Percentiles rank a stretch among this genome's conserved stretches.
Conservation (phyloP, 2,329 filamentous ascomycete species). For the Aspergillaceae sp. region DNA sequence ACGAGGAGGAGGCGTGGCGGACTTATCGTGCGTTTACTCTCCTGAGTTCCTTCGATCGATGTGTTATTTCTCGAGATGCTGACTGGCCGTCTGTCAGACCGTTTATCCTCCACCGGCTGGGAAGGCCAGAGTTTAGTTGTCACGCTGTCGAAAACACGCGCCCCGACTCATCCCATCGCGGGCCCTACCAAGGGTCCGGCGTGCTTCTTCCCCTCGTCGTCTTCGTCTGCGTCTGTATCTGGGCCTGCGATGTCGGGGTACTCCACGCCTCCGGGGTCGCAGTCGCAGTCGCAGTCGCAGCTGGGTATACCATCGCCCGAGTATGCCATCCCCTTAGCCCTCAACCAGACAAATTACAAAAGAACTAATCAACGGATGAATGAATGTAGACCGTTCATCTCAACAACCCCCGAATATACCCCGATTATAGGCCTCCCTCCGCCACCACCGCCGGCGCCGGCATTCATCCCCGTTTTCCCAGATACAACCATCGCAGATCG, state of each 20-base stretch:
- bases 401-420: slow-evolving; percentile 19
- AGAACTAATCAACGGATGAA: too few relatives aligned
- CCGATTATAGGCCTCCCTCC: slow-evolving; percentile 18
- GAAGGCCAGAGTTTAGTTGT: slow-evolving; percentile 36
- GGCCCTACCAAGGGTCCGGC: slow-evolving; percentile 34
- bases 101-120: slow-evolving; percentile 35
- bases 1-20: slow-evolving; percentile 37
- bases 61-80: not conserved
- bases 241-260: slow-evolving; percentile 17
- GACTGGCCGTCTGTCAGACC: slow-evolving; percentile 20
- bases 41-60: not conserved
- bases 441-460: too few relatives aligned
- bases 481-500: slow-evolving; percentile 10
- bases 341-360: too few relatives aligned
- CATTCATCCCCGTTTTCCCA: slow-evolving; percentile 21
- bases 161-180: slow-evolving; percentile 34
- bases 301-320: slow-evolving; percentile 17
- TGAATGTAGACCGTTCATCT: slow-evolving; percentile 12
- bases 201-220: slow-evolving; percentile 12
- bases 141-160: slow-evolving; percentile 32
- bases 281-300: not conserved
- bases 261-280: slow-evolving; percentile 24
- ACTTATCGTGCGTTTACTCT: slow-evolving; percentile 31
- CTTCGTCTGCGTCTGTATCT: not conserved
- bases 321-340: slow-evolving; percentile 15